Evolutionary conservation across 2,329 filamentous ascomycete species (phyloP).

Genomic region (Eurotiales sp.): DNA sequence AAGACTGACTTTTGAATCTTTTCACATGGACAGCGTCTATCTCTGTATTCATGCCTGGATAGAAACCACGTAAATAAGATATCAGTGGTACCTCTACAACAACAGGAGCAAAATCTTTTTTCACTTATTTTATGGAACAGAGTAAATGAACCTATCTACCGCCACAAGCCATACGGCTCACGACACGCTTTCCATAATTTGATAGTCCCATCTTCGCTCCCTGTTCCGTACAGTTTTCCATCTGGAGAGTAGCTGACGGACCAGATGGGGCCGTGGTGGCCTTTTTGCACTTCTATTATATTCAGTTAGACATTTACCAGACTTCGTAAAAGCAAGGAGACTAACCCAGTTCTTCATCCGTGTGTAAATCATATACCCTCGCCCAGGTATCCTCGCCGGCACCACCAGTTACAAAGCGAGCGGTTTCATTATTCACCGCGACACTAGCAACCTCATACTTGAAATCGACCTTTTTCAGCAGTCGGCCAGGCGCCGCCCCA

Average conservation of each 20-base stretch:
- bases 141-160: constrained; percentile 31
- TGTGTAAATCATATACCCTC: constrained; percentile 86
- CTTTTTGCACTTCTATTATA: constrained; percentile 77
- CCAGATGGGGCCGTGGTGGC: constrained; percentile 97
- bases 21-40: too few species aligned
- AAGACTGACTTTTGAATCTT: too few species aligned
- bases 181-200: constrained; percentile 76
- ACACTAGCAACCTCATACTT: constrained; percentile 87
- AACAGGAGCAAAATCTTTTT: too few species aligned
- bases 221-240: constrained; percentile 92
- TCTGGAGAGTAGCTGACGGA: constrained; percentile 92
- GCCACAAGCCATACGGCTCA: constrained; percentile 64
- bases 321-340: not conserved
- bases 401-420: constrained; percentile 84
- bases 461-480: constrained; percentile 76
- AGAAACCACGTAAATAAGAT: too few species aligned
- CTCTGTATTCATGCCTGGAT: too few species aligned
- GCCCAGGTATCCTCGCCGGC: constrained; percentile 86
- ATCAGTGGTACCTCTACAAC: too few species aligned
- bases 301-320: constrained; percentile 20
- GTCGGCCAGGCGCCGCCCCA: constrained; percentile 61
- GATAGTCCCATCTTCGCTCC: constrained; percentile 94
- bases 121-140: not conserved
- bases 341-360: constrained; percentile 69
- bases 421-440: constrained; percentile 74